Percentiles rank a stretch among this genome's conserved stretches.
These are phyloP conservation scores for Berkeleyomyces basicola DNA, from an alignment of 2,329 filamentous ascomycete genomes.

Conservation along the genomic window DNA sequence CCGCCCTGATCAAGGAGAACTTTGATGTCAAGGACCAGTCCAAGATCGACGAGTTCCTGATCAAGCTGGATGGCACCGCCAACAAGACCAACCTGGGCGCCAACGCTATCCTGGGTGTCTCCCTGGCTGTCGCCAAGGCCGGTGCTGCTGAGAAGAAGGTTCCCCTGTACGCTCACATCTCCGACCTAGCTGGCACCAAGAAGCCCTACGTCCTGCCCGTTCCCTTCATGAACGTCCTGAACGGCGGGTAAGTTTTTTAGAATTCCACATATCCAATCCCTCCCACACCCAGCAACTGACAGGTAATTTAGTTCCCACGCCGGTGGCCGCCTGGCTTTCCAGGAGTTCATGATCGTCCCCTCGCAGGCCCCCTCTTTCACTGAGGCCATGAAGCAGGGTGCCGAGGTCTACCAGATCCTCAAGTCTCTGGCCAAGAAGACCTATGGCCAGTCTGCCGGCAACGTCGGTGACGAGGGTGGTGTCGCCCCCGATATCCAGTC, in stretches of 20 bases:
- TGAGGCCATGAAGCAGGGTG: constrained; percentile 89
- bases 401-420: constrained; percentile 96
- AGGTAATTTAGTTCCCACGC: constrained; percentile 62
- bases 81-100: constrained; percentile 83
- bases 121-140: constrained; percentile 71
- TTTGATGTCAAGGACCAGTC: constrained; percentile 77
- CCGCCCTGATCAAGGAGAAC: constrained; percentile 65
- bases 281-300: background rate
- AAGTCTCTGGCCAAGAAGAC: constrained; percentile 97
- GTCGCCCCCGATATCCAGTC: constrained; percentile 98
- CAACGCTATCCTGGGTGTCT: constrained; percentile 78
- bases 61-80: constrained; percentile 64
- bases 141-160: constrained; percentile 77
- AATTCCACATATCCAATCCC: background rate
- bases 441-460: constrained; percentile 97
- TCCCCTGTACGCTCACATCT: constrained; percentile 75
- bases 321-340: constrained; percentile 86
- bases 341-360: constrained; percentile 92
- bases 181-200: constrained; percentile 75
- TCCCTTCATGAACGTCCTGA: constrained; percentile 87
- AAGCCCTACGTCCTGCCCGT: constrained; percentile 82
- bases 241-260: constrained; percentile 41
- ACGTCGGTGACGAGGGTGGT: constrained; percentile 98
- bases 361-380: constrained; percentile 76
- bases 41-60: constrained; percentile 70